Base-by-base conservation (phyloP, 148 eudicot genomes). In the Silene latifolia region DNA sequence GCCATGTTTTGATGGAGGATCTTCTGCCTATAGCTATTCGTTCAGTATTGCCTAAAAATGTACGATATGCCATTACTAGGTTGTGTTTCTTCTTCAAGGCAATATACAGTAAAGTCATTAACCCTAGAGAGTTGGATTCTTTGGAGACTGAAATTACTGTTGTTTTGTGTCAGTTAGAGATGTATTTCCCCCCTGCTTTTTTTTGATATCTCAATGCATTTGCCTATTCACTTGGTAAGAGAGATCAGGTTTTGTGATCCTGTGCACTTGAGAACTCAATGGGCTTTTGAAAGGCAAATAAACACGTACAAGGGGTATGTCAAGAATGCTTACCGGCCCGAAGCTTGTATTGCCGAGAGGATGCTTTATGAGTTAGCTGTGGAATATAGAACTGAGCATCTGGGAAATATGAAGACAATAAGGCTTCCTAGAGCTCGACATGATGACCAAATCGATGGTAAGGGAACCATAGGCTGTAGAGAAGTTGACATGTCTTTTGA, bases 401-500 rank as follows among this genome's bases (percentile, higher is more conserved):
- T 48, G 4, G 57, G 57, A 69, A 15, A 51, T 48, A 24, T 47
- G n/a, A 69, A n/a, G 53, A 39, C 29, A 5, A 11, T 67, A n/a
- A 56, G 71, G 27, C 53, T 67, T 39, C 54, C 71, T 18, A 67
- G 11, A 42, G n/a, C 71, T n/a, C 14, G 56, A 44, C 25, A 44
- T 20, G 5, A 4, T 14, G 54, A 19, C 12, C 6, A 19, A 67
- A 8, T 67, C 4, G 27, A 35, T 10, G 53, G 53, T 5, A 39
- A 67, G 21, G 71, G 71, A 18, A 67, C 25, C 7, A 19, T 44
- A 44, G 71, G 71, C 12, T 39, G 5, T 51, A 51, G 5, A 12
- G 29, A 47, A 20, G 35, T 47, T 69, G 72, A 69, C 72, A 2
- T 69, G 56, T 69, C 59, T 69, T 21, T 6, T 69, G 60, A 48